Conservation (phyloP, 441 rosid species). For the Capsella rubella region DNA sequence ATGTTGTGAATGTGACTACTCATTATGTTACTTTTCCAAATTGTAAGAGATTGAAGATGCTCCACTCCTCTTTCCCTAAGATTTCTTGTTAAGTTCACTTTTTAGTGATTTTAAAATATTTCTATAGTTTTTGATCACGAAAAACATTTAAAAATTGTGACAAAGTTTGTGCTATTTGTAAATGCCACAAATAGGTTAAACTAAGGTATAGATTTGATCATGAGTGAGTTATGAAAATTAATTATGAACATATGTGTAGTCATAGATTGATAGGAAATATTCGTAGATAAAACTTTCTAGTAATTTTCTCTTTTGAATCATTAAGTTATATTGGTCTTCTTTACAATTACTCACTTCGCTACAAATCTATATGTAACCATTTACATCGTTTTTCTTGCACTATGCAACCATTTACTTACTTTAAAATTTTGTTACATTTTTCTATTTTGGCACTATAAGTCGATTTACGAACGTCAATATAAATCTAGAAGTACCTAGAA, state of each 20-base stretch:
- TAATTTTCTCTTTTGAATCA: background rate
- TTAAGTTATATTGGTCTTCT: background rate
- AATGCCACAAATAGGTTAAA: conserved; percentile 3
- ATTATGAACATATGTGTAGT: background rate
- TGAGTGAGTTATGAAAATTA: too few relatives aligned
- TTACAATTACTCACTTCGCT: background rate
- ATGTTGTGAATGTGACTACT: conserved; percentile 36
- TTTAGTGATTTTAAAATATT: too few relatives aligned
- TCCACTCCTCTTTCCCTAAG: background rate
- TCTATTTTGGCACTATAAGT: background rate
- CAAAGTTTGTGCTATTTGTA: conserved; percentile 3
- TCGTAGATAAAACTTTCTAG: background rate
- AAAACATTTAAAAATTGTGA: background rate
- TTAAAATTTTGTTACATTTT: background rate
- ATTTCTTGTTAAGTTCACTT: background rate
- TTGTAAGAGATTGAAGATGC: conserved; percentile 30
- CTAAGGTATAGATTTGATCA: background rate
- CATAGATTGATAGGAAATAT: background rate
- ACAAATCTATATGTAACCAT: background rate
- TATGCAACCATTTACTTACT: background rate
- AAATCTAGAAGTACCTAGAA: background rate
- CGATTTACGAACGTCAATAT: background rate
- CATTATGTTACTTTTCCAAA: conserved; percentile 25
- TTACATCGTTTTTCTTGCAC: background rate
- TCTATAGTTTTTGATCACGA: background rate